Evolutionary conservation across 352 stramenopile genomes (phyloP), one percentile per base, ranked within the genome.

Genomic region (Pythium phragmitis): DNA sequence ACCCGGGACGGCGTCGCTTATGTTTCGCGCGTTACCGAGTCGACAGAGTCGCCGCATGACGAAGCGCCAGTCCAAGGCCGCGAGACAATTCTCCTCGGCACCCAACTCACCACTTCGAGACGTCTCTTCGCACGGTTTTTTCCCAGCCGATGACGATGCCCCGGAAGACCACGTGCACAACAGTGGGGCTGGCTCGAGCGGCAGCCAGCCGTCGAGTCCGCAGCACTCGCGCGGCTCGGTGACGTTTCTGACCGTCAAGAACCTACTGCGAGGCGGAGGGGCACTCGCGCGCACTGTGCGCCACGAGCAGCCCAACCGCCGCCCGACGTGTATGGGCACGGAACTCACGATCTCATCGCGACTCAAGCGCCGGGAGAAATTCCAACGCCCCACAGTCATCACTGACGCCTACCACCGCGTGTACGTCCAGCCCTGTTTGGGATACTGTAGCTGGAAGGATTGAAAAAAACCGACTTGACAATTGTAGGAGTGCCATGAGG

Each of bases 331-430:
- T 51, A 79, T 80, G 68, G 79, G 81, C 34, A 87, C 77, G 0
- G 55, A 67, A 11, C 60, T 67, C 42, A 67, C 60, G 4, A 74
- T 90, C 19, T 90, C 79, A 4, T 90, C 81, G 6, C 77, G 79
- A 1, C 67, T 87, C 54, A 90, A 90, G 73, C 57, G 73, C 1
- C 81, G 82, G 8, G 69, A 87, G 50, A 90, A 90, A 52, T 90
- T 90, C 49, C 65, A 76, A 26, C 71, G 74, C 0, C 79, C 79
- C 7, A 86, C 81, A 16, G 84, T 90, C 55, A 71, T 82, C 68
- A 90, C 81, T 0, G 81, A 90, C 54, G 81, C 81, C 47, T 85
- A 80, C 58, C 72, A 88, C 42, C 72, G 81, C 60, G 81, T 90
- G 80, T 89, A 85, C 60, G 78, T 80, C 43, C 11, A 23, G 14